phyloP scores from a whole-genome alignment of 176 grass and related monocot species.

The Musa troglodytarum region DNA sequence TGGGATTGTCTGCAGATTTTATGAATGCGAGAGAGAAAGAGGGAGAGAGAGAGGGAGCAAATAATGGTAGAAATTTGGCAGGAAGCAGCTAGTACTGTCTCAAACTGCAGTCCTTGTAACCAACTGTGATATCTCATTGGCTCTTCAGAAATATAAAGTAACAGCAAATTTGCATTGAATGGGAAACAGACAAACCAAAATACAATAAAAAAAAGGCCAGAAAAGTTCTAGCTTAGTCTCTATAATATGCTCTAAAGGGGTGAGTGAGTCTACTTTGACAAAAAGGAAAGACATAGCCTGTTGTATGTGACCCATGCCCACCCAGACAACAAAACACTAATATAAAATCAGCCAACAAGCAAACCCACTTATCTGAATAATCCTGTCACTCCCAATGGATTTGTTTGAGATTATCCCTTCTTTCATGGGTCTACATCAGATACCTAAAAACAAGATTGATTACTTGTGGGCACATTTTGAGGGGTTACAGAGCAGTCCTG shows the following conservation, averaged over 20 bases:
- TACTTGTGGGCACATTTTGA: neutral
- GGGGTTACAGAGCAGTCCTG: neutral
- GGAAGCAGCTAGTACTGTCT: slow-evolving; percentile 13
- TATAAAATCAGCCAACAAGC: slow-evolving; percentile 3
- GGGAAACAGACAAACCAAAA: neutral
- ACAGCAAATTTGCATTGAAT: neutral
- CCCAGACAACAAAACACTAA: neutral
- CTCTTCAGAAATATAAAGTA: slow-evolving; percentile 2
- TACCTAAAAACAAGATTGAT: neutral
- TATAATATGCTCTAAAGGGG: neutral
- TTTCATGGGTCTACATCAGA: slow-evolving; percentile 13
- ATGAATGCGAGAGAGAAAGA: neutral
- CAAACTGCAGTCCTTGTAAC: slow-evolving; percentile 11
- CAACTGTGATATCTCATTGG: slow-evolving; percentile 3
- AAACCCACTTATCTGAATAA: neutral
- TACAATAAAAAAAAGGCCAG: neutral
- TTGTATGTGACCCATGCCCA: slow-evolving; percentile 1
- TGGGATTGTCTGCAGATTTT: slow-evolving; percentile 1
- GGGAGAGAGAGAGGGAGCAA: neutral
- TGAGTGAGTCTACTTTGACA: slow-evolving; percentile 1
- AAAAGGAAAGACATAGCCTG: neutral
- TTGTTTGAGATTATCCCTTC: slow-evolving; percentile 18
- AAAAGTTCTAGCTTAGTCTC: neutral
- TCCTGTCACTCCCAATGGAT: neutral
- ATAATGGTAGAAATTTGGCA: neutral